phyloP scores from a whole-genome alignment of 2,329 filamentous ascomycete genomes.

The Xylaria sp. region DNA sequence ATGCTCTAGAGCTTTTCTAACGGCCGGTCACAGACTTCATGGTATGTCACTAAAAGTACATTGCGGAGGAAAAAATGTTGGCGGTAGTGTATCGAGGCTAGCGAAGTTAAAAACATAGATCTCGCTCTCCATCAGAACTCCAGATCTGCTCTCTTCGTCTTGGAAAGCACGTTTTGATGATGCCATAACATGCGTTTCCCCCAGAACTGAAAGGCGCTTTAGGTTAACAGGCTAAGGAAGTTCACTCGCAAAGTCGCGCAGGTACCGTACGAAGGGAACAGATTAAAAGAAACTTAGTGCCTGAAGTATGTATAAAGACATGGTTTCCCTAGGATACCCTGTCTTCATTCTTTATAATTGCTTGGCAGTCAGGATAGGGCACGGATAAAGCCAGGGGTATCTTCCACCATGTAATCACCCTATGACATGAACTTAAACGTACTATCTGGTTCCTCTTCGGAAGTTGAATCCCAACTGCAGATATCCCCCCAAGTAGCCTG shows the following conservation, averaged over 20 bases:
- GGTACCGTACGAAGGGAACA: no score
- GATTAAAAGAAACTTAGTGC: not conserved
- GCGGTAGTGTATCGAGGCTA: slow-evolving; percentile 47
- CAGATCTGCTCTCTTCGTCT: slow-evolving; percentile 37
- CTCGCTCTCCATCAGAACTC: slow-evolving; percentile 53
- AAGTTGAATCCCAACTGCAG: slow-evolving; percentile 28
- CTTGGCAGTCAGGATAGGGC: no score
- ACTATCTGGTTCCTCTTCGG: not conserved
- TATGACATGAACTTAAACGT: not conserved
- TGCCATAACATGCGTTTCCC: slow-evolving; percentile 41
- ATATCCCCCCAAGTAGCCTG: slow-evolving; percentile 21
- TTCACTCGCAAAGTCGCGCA: not conserved
- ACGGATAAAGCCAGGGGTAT: not conserved
- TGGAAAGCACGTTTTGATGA: slow-evolving; percentile 41
- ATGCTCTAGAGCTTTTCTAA: no score
- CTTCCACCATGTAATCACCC: not conserved
- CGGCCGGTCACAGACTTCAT: no score
- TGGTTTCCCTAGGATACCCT: not conserved
- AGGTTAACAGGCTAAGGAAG: not conserved
- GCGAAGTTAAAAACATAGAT: slow-evolving; percentile 52
- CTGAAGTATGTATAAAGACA: not conserved
- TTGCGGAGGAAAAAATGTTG: not conserved
- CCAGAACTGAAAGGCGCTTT: no score
- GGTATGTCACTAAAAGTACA: no score
- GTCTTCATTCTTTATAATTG: not conserved